Percentiles rank a stretch among this genome's conserved stretches.
Evolutionary conservation across 805 yeast genomes (phyloP).

Genomic region (Blastobotrys robertii): DNA sequence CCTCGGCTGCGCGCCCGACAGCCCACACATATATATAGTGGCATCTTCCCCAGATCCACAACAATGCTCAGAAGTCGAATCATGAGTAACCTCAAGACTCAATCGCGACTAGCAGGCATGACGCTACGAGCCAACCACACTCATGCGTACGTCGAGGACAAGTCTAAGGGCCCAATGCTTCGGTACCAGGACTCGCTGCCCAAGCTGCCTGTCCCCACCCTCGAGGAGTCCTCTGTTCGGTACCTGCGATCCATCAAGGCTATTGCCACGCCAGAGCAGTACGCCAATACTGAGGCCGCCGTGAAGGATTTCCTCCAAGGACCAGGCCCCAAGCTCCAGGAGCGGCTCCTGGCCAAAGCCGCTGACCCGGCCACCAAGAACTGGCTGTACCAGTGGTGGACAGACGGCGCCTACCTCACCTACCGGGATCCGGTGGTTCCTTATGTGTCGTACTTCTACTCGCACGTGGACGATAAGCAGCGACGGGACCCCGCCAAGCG

Average conservation of each 20-base stretch:
- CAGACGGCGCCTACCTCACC: conserved; percentile 80
- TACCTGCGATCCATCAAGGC: conserved; percentile 73
- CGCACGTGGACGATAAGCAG: conserved; percentile 55
- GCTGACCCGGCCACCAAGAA: conserved; percentile 49
- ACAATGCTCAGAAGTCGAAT: conserved; percentile 8
- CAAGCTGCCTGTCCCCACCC: conserved; percentile 75
- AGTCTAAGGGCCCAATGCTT: conserved; percentile 55
- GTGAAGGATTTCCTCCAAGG: conserved; percentile 57
- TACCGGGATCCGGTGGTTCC: conserved; percentile 95
- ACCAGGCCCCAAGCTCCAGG: conserved; percentile 58
- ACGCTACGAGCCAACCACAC: conserved; percentile 22
- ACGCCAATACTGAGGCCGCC: conserved; percentile 41
- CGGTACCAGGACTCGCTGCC: conserved; percentile 69
- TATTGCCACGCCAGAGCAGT: conserved; percentile 40
- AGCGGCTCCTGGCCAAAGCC: conserved; percentile 51
- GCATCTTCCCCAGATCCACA: neutral
- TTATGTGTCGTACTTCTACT: conserved; percentile 81
- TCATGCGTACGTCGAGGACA: conserved; percentile 29
- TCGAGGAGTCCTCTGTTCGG: conserved; percentile 56
- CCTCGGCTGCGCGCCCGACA: too few relatives aligned
- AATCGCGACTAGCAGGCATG: conserved; percentile 1
- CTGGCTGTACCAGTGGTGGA: conserved; percentile 93
- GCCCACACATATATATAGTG: too few relatives aligned
- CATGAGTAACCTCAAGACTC: neutral
- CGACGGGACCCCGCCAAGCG: conserved; percentile 36